Conservation (phyloP, 805 yeast species). For the Saitoella complicata region DNA sequence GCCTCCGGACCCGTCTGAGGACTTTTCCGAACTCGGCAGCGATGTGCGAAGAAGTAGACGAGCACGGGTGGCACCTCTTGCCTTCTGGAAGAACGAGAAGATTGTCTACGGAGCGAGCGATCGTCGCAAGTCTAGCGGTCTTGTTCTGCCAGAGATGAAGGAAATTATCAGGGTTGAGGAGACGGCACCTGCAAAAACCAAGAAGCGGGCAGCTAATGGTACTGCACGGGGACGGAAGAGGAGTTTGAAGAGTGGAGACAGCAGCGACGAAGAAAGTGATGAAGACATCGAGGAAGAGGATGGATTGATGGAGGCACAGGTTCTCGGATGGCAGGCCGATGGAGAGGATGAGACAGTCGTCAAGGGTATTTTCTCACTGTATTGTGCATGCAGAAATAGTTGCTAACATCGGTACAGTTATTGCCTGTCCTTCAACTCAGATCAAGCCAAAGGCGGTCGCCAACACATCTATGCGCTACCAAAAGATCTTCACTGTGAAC, state of each 20-base stretch:
- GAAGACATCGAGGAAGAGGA: neutral
- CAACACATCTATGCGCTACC: conserved; percentile 6
- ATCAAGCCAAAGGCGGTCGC: conserved; percentile 5
- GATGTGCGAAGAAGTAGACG: conserved; percentile 20
- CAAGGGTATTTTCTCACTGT: too few species aligned
- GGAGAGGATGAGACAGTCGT: too few species aligned
- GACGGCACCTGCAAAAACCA: conserved; percentile 15
- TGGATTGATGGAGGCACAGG: neutral
- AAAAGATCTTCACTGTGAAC: conserved; percentile 13
- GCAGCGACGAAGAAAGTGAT: neutral
- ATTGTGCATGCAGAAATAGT: neutral
- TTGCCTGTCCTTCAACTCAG: conserved; percentile 11
- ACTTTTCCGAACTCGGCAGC: neutral
- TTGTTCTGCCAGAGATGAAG: conserved; percentile 15
- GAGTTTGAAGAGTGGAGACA: neutral
- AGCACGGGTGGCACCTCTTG: conserved; percentile 52
- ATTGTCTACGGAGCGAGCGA: conserved; percentile 32
- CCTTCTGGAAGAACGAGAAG: conserved; percentile 72
- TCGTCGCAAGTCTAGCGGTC: neutral
- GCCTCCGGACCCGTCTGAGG: too few species aligned
- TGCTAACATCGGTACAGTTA: conserved; percentile 1
- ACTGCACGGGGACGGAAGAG: neutral
- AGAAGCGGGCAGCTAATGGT: conserved; percentile 18
- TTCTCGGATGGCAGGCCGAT: neutral
- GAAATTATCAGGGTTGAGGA: conserved; percentile 17